Conservation (phyloP, 129 eudicot species). For the Flaveria ramosissima region DNA sequence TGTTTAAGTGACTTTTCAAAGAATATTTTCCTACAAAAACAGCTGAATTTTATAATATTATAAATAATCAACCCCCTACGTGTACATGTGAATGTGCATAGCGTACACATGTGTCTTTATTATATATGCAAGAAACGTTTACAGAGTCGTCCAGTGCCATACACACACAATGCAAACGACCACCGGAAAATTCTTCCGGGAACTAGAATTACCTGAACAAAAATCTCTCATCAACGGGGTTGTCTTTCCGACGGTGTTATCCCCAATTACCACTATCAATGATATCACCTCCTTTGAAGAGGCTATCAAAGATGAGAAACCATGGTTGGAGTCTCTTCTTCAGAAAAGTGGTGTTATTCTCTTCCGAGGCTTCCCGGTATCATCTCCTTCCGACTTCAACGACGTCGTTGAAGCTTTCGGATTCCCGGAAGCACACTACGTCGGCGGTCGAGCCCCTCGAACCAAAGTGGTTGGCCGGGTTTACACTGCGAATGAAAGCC, state of each 20-base stretch:
- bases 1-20: too few relatives aligned
- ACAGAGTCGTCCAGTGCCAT: not conserved
- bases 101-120: not conserved
- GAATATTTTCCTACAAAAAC: not conserved
- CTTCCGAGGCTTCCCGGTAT: constrained; percentile 24
- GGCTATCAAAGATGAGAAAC: constrained; percentile 42
- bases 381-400: not conserved
- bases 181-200: constrained; percentile 11
- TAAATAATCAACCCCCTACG: not conserved
- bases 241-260: constrained; percentile 48
- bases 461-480: constrained; percentile 21
- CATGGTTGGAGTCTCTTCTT: constrained; percentile 37
- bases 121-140: not conserved
- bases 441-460: constrained; percentile 21
- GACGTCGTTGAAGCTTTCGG: constrained; percentile 28
- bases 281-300: constrained; percentile 1
- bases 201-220: constrained; percentile 46
- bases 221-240: constrained; percentile 26
- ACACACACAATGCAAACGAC: constrained; percentile 9
- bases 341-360: constrained; percentile 4
- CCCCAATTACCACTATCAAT: constrained; percentile 38
- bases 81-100: not conserved
- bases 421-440: constrained; percentile 9
- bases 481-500: constrained; percentile 19
- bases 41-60: too few relatives aligned